Evolutionary conservation across 306 rosid genomes (phyloP).

Genomic region (Trifolium subterraneum): DNA sequence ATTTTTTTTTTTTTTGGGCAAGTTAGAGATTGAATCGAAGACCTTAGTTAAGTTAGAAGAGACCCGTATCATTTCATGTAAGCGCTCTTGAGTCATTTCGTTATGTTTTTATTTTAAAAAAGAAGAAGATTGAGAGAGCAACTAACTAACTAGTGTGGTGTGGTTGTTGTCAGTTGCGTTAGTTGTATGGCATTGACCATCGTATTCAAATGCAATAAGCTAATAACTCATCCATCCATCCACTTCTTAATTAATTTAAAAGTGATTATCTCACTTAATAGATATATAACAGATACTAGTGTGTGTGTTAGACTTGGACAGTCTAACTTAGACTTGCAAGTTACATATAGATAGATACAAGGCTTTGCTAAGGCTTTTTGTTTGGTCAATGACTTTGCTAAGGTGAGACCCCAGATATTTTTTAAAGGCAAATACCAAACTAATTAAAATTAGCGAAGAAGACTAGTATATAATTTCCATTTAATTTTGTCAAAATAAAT

Average conservation of each 20-base stretch:
- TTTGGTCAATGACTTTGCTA: too few relatives aligned
- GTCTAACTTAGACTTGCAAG: conserved; percentile 21
- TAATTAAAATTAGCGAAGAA: background rate
- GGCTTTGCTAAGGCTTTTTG: background rate
- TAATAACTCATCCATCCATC: background rate
- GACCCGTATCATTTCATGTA: too few relatives aligned
- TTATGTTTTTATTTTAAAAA: too few relatives aligned
- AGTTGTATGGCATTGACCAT: conserved; percentile 13
- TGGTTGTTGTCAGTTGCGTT: background rate
- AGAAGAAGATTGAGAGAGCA: too few relatives aligned
- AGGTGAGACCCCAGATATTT: background rate
- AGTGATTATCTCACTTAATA: conserved; percentile 18
- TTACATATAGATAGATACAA: background rate
- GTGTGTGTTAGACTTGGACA: background rate
- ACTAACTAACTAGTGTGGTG: too few relatives aligned
- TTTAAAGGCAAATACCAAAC: background rate
- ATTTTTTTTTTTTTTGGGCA: too few relatives aligned
- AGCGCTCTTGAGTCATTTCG: too few relatives aligned
- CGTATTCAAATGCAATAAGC: conserved; percentile 10
- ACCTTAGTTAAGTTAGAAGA: too few relatives aligned
- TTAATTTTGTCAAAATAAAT: too few relatives aligned
- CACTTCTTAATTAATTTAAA: background rate
- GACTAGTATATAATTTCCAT: too few relatives aligned
- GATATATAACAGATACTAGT: background rate
- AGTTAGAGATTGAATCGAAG: too few relatives aligned